Conservation (phyloP, 345 rosid species). For the Lepidium didymum region DNA sequence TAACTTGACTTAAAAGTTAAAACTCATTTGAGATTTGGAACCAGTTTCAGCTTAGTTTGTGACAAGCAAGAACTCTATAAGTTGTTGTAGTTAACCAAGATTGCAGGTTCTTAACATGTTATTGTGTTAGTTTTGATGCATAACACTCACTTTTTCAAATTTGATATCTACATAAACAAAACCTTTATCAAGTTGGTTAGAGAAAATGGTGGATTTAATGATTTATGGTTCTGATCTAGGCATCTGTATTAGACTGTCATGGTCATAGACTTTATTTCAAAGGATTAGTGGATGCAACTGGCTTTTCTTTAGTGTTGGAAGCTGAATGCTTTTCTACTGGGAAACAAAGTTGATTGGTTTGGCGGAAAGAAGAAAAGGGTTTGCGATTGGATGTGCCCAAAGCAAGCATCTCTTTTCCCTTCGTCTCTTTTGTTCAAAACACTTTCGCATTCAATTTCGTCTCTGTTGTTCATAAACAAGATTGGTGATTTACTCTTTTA, state of each 20-base stretch:
- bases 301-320: neutral
- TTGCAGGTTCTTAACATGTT: neutral
- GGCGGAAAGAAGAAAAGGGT: neutral
- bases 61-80: neutral
- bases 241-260: conserved; percentile 3
- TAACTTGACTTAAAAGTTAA: neutral
- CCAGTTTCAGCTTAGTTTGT: neutral
- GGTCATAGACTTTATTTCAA: conserved; percentile 6
- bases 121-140: neutral
- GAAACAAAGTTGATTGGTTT: conserved; percentile 2
- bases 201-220: neutral
- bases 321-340: neutral
- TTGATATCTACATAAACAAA: neutral
- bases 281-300: neutral
- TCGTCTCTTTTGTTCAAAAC: neutral
- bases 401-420: conserved; percentile 13
- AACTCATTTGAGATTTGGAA: neutral
- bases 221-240: neutral
- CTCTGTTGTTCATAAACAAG: conserved; percentile 1
- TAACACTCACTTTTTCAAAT: neutral
- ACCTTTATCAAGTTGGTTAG: neutral
- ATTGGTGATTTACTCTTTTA: conserved; percentile 11
- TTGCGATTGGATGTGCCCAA: neutral
- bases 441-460: neutral
- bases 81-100: conserved; percentile 2